These are phyloP conservation scores for Hypoxylon perforatum DNA, from an alignment of 495 filamentous ascomycete genomes.

Conservation along the genomic window DNA sequence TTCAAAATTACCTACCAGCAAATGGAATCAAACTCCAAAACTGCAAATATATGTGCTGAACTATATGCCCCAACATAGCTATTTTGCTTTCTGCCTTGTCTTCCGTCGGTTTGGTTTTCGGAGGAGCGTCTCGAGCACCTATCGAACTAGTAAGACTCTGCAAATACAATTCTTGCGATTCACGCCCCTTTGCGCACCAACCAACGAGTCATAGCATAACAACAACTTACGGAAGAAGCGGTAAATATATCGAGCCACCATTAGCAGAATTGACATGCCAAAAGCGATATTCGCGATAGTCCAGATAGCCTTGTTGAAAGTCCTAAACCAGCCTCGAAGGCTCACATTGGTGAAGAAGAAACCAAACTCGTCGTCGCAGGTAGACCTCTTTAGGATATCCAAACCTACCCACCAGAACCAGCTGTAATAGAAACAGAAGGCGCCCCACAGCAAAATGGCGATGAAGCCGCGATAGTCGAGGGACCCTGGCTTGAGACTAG, in stretches of 20 bases:
- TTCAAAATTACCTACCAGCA: neutral
- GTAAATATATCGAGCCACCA: too few species aligned
- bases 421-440: conserved; percentile 17
- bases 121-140: too few species aligned
- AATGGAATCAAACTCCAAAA: conserved; percentile 23
- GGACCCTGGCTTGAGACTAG: neutral
- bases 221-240: too few species aligned
- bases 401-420: conserved; percentile 40
- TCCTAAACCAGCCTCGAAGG: conserved; percentile 39
- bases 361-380: conserved; percentile 27
- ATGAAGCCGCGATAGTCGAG: neutral
- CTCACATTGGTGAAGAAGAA: conserved; percentile 40
- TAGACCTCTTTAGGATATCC: conserved; percentile 24
- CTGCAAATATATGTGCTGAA: conserved; percentile 19
- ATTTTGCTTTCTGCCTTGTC: neutral
- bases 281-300: neutral
- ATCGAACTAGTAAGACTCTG: too few species aligned
- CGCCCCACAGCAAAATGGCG: conserved; percentile 7
- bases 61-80: neutral
- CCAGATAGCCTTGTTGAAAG: conserved; percentile 37
- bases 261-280: too few species aligned
- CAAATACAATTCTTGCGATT: too few species aligned
- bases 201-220: too few species aligned
- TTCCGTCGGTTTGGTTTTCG: neutral
- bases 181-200: too few species aligned